Conservation (phyloP, 805 yeast species). For the Ogataea pignaliae region DNA sequence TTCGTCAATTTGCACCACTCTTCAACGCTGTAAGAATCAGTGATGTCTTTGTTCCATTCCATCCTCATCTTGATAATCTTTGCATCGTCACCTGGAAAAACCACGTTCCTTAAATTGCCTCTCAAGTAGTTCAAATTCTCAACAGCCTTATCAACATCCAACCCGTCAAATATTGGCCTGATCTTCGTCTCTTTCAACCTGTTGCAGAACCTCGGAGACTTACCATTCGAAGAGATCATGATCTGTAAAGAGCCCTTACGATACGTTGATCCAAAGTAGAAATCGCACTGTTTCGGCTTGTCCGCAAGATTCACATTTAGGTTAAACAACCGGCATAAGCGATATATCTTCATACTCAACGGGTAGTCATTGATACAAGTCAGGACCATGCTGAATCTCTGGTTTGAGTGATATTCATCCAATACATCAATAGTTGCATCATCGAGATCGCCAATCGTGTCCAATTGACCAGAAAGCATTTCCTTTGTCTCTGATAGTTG, state of each 20-base stretch:
- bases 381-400: slow-evolving; percentile 59
- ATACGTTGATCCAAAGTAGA: slow-evolving; percentile 77
- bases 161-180: slow-evolving; percentile 35
- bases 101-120: slow-evolving; percentile 38
- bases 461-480: too few species aligned
- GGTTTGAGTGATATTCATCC: slow-evolving; percentile 30
- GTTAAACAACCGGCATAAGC: slow-evolving; percentile 38
- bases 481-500: slow-evolving; percentile 8
- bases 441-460: slow-evolving; percentile 16
- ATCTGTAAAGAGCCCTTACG: slow-evolving; percentile 70
- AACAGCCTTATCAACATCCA: slow-evolving; percentile 50
- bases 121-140: slow-evolving; percentile 57
- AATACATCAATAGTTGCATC: slow-evolving; percentile 29
- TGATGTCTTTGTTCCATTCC: slow-evolving; percentile 64
- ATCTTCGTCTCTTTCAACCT: slow-evolving; percentile 55
- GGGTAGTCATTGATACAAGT: slow-evolving; percentile 73
- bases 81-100: slow-evolving; percentile 41
- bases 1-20: slow-evolving; percentile 52
- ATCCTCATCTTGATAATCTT: slow-evolving; percentile 55
- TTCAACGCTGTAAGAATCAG: slow-evolving; percentile 54
- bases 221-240: slow-evolving; percentile 81
- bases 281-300: slow-evolving; percentile 79
- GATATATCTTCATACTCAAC: slow-evolving; percentile 53
- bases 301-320: slow-evolving; percentile 78
- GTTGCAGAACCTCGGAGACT: slow-evolving; percentile 70